phyloP scores from a whole-genome alignment of 306 rosid species.

The Lathyrus sativus region DNA sequence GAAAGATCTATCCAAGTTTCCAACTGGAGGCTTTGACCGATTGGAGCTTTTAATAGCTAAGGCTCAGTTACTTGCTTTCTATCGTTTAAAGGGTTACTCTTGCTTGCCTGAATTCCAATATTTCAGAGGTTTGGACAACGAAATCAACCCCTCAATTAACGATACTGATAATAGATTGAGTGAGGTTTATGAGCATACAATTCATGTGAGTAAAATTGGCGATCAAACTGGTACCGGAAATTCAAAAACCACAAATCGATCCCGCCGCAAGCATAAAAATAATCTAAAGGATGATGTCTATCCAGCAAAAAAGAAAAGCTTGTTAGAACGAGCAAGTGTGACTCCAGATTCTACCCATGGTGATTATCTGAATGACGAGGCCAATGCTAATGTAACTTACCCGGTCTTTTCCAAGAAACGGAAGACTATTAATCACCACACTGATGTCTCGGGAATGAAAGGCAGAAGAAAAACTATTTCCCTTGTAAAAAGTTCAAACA shows the following conservation, averaged over 20 bases:
- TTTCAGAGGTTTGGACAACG: slow-evolving; percentile 67
- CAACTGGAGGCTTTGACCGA: slow-evolving; percentile 54
- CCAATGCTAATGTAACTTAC: slow-evolving; percentile 33
- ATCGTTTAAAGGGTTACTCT: slow-evolving; percentile 69
- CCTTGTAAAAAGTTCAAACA: slow-evolving; percentile 57
- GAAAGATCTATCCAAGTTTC: slow-evolving; percentile 63
- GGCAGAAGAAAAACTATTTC: slow-evolving; percentile 60
- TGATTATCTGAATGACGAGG: slow-evolving; percentile 53
- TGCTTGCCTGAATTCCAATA: slow-evolving; percentile 74
- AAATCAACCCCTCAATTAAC: slow-evolving; percentile 33
- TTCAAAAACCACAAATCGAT: slow-evolving; percentile 41
- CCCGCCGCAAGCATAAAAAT: slow-evolving; percentile 65
- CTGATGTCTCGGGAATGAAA: slow-evolving; percentile 46
- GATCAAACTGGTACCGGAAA: slow-evolving; percentile 48
- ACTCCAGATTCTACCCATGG: slow-evolving; percentile 46
- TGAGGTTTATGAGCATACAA: slow-evolving; percentile 47
- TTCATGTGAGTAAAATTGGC: slow-evolving; percentile 42
- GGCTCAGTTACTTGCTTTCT: slow-evolving; percentile 77
- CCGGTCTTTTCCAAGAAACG: slow-evolving; percentile 59
- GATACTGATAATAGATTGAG: slow-evolving; percentile 40
- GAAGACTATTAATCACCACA: slow-evolving; percentile 53
- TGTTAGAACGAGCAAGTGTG: slow-evolving; percentile 61
- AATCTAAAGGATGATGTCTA: slow-evolving; percentile 59
- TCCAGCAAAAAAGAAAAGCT: slow-evolving; percentile 62
- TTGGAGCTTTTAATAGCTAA: slow-evolving; percentile 74